Base-by-base conservation (phyloP, 1,139 yeast genomes). In the Geotrichum fermentans region DNA sequence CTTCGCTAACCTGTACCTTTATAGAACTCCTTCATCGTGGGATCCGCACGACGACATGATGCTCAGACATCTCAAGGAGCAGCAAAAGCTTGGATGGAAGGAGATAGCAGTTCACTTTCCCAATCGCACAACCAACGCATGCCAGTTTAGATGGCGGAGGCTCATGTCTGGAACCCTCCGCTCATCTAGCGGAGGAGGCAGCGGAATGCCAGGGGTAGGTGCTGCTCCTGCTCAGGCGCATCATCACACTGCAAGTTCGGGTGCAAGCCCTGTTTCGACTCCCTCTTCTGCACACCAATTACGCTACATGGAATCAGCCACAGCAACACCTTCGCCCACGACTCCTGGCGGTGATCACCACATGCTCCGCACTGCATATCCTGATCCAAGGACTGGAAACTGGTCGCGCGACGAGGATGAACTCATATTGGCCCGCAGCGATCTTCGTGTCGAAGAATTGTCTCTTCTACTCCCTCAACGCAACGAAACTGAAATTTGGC, bases 71-170 rank as follows among this genome's bases (percentile, higher is more conserved):
- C 70, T 84, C 54, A 84, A 84, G 64, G 92, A 84, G 63, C 77
- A 72, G 52, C 82, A 79, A 60, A 82, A 82, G 62, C 69, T 83
- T 43, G 92, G 92, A 13, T 84, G 92, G 92, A 83, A 83, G 67
- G 90, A 83, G 56, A 83, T 84, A 48, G 83, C 92, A 11, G 69
- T 77, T 42, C 77, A 83, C 60, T 84, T 84, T 67, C 74, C 73
- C 46, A 78, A 80, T 60, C 71, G 94, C 62, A 84, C 92, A 1
- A 85, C 92, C 28, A 84, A 84, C 63, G 92, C 92, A 4, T 84
- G 92, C 61, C 94, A 84, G 63, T 84, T 84, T 61, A 72, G 94
- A 60, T 84, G 92, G 92, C 73, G 94, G 58, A 68, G 92, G 45
- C 71, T 84, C 26, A 72, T 72, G 56, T 68, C 73, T 2, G 77